phyloP scores from a whole-genome alignment of 2,329 filamentous ascomycete genomes.

The Exophiala phaeomuriformis region DNA sequence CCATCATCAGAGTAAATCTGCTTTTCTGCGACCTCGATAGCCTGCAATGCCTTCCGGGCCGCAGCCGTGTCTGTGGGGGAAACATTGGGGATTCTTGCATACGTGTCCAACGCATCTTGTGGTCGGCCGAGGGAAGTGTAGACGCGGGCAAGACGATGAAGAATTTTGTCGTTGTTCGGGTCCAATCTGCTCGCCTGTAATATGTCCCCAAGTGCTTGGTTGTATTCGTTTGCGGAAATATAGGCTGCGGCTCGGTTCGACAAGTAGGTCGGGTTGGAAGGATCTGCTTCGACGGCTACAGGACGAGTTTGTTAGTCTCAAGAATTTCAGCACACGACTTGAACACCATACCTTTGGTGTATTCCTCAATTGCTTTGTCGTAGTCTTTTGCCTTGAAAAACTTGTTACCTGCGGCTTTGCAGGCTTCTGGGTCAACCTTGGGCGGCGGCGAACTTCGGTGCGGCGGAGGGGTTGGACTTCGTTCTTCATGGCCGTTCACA shows the following conservation, averaged over 20 bases:
- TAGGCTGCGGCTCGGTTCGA: conserved; percentile 92
- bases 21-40: conserved; percentile 72
- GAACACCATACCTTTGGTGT: conserved; percentile 70
- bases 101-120: conserved; percentile 76
- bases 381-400: conserved; percentile 96
- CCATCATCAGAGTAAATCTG: conserved; percentile 66
- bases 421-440: conserved; percentile 74
- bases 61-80: conserved; percentile 77
- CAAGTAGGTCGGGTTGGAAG: conserved; percentile 78
- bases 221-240: conserved; percentile 77
- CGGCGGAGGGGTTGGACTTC: conserved; percentile 42
- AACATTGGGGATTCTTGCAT: conserved; percentile 64
- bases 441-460: conserved; percentile 41
- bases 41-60: conserved; percentile 62
- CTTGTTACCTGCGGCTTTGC: conserved; percentile 89
- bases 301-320: conserved; percentile 22
- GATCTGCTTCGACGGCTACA: conserved; percentile 78
- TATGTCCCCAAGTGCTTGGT: conserved; percentile 78
- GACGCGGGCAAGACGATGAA: conserved; percentile 80
- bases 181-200: conserved; percentile 74
- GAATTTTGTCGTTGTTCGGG: conserved; percentile 76
- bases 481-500: conserved; percentile 33
- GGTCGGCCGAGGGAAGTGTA: conserved; percentile 82
- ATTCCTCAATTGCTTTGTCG: conserved; percentile 78
- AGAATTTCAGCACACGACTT: conserved; percentile 1